Percentiles rank a stretch among this genome's conserved stretches.
phyloP scores from a whole-genome alignment of 331 rosid genomes.

The Pyracantha coccinea region DNA sequence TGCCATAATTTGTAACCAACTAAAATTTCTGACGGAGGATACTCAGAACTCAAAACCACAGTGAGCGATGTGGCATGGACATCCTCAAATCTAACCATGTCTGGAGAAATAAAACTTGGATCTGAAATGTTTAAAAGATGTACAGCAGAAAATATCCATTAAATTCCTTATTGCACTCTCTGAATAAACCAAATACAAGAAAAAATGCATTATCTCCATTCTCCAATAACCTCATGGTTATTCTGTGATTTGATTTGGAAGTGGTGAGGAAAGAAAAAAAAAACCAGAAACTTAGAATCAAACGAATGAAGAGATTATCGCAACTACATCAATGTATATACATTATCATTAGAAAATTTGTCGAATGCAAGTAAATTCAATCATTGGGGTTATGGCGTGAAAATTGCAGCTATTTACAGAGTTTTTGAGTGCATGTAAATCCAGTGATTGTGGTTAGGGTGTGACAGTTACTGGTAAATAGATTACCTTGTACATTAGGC shows the following conservation, averaged over 20 bases:
- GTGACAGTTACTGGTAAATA: not conserved
- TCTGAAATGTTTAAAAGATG: conserved; percentile 39
- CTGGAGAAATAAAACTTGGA: conserved; percentile 33
- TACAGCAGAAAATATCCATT: conserved; percentile 6
- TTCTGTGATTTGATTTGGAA: conserved; percentile 1
- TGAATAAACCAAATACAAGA: not conserved
- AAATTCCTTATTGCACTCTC: not conserved
- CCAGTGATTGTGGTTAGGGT: not conserved
- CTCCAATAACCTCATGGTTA: not conserved
- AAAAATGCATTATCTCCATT: not conserved
- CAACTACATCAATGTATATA: not conserved
- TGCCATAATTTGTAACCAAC: conserved; percentile 63
- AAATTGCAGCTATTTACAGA: not conserved
- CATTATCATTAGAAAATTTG: not conserved
- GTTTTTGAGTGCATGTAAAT: not conserved
- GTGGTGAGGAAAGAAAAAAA: not conserved
- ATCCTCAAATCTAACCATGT: conserved; percentile 71
- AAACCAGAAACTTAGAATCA: not conserved
- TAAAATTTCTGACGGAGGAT: conserved; percentile 27
- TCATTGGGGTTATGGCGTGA: not conserved
- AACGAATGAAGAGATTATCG: not conserved
- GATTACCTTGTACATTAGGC: conserved; percentile 46
- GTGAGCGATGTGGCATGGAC: conserved; percentile 59
- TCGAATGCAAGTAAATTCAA: not conserved
- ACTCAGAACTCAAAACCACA: conserved; percentile 50